Base-by-base conservation (phyloP, 2,329 filamentous ascomycete species). In the Venturia carpophila region DNA sequence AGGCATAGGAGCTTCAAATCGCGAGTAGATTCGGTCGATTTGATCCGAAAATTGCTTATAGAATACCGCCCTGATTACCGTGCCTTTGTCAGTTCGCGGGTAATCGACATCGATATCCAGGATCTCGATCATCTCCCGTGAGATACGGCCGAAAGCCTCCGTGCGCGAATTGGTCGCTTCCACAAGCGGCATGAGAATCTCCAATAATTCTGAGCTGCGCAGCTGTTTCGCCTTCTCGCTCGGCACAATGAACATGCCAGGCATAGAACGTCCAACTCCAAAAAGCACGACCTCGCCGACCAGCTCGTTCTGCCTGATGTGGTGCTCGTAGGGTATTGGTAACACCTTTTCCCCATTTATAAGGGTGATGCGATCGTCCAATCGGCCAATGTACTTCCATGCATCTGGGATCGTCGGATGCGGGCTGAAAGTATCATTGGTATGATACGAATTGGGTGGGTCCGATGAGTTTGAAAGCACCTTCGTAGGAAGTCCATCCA, bases 281-380 rank as follows among this genome's bases (percentile, higher is more conserved):
- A 87, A 85, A 0, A 85, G 79, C 2, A 86, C 75, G 0, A 80
- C 81, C 66, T 87, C 85, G 19, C 79, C 75, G 0, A 87, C 82
- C 0, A 80, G 72, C 3, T 76, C 73, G 61, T 82, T 76, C 63
- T 84, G 79, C 10, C 83, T 76, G 7, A 87, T 79, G 0, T 78
- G 75, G 4, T 81, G 79, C 70, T 88, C 86, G 47, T 80, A 76
- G 0, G 76, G 73, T 6, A 82, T 72, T 0, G 80, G 79, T 24
- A 79, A 74, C 1, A 79, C 78, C 66, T 82, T 82, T 69, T 82
- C 80, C 10, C 80, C 80, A 64, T 82, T 82, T 5, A 79, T 72
- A 7, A 82, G 70, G 0, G 78, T 77, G 13, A 82, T 70, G 5
- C 77, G 75, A 68, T 82, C 80, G 63, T 82, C 80, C 6, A 79